A percentile compares a stretch with the other conserved stretches of the same genome.
Evolutionary conservation across 2,329 filamentous ascomycete genomes (phyloP).

Genomic region (Calycina marina): DNA sequence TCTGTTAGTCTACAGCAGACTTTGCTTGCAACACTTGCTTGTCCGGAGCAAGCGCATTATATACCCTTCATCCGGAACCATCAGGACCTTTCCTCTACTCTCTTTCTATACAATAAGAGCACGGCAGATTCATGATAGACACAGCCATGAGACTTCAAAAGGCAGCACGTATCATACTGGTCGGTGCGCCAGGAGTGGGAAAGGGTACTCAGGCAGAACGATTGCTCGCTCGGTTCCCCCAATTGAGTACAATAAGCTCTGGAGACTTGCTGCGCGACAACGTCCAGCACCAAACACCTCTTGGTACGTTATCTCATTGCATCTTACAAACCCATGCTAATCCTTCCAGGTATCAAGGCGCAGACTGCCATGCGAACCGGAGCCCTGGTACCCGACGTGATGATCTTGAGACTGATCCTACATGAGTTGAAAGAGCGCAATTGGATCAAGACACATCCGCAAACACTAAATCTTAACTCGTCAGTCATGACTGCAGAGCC

Average conservation of each 20-base stretch:
- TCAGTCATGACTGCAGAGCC: constrained; percentile 22
- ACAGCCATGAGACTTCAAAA: constrained; percentile 49
- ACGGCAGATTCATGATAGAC: not conserved
- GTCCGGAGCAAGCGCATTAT: not conserved
- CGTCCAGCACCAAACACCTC: constrained; percentile 74
- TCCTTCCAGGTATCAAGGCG: constrained; percentile 63
- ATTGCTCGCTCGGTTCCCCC: constrained; percentile 71
- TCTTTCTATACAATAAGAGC: not conserved
- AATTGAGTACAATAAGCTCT: constrained; percentile 82
- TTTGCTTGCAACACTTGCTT: too few relatives aligned
- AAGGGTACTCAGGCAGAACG: constrained; percentile 94
- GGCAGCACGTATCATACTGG: constrained; percentile 84
- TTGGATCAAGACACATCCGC: constrained; percentile 49
- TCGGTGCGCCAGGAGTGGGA: constrained; percentile 81
- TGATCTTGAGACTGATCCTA: constrained; percentile 86
- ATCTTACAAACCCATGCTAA: not conserved
- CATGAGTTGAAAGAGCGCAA: constrained; percentile 75
- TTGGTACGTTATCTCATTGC: constrained; percentile 42
- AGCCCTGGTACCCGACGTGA: constrained; percentile 76
- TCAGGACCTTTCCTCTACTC: too few relatives aligned
- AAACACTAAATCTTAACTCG: constrained; percentile 22
- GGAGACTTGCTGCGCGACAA: constrained; percentile 85
- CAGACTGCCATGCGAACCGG: constrained; percentile 79
- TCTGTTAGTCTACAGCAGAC: too few relatives aligned
- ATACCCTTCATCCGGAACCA: too few relatives aligned